Conservation (phyloP, 1,284 basidiomycete species). For the Dichomitus squalens region DNA sequence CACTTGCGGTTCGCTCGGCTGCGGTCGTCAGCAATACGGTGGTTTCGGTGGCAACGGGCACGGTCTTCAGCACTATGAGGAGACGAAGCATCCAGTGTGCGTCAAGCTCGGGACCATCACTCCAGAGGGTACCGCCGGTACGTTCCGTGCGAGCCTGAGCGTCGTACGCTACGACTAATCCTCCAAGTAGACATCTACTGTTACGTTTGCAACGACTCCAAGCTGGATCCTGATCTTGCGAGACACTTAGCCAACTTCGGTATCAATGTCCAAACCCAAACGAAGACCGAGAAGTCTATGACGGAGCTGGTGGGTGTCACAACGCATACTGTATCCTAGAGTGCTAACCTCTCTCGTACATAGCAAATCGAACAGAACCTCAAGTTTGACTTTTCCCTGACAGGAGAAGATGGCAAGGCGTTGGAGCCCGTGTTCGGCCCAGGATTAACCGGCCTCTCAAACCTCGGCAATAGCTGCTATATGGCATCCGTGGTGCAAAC, state of each 20-base stretch:
- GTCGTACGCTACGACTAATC: not conserved
- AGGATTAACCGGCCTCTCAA: constrained; percentile 87
- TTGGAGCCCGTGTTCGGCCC: constrained; percentile 89
- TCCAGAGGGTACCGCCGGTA: constrained; percentile 89
- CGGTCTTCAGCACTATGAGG: constrained; percentile 81
- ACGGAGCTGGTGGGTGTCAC: constrained; percentile 77
- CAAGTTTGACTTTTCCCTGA: constrained; percentile 93
- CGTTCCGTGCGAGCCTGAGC: not conserved
- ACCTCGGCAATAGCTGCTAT: constrained; percentile 98
- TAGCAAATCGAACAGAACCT: constrained; percentile 98
- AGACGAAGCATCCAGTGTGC: constrained; percentile 79
- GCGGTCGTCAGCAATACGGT: constrained; percentile 88
- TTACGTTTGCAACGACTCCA: constrained; percentile 90
- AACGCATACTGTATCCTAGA: not conserved
- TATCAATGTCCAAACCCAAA: constrained; percentile 83
- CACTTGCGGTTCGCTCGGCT: constrained; percentile 93
- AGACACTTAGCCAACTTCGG: constrained; percentile 83
- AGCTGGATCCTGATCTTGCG: constrained; percentile 79
- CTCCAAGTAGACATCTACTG: constrained; percentile 83
- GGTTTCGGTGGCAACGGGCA: constrained; percentile 91
- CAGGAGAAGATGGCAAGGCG: constrained; percentile 86
- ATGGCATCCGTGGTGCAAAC: constrained; percentile 94
- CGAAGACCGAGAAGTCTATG: constrained; percentile 97
- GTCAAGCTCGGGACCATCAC: constrained; percentile 98
- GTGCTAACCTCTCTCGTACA: not conserved